Percentiles rank a stretch among this genome's conserved stretches.
Conservation (phyloP, 2,329 filamentous ascomycete genomes). For the Microcera coccophila region DNA sequence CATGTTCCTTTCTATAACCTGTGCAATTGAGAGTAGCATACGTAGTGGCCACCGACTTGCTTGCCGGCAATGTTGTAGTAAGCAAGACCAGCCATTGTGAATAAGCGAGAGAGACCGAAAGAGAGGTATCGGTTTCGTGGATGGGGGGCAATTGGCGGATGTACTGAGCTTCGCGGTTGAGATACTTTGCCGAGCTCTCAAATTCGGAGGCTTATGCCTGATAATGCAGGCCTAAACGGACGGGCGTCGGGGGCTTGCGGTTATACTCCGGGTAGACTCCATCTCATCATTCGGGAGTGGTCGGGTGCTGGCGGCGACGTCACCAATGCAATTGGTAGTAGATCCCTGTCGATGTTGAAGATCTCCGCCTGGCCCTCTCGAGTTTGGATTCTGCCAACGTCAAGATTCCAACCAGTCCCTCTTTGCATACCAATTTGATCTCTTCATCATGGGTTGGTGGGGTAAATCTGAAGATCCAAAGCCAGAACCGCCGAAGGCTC, state of each 20-base stretch:
- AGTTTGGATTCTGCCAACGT: background rate
- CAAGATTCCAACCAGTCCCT: background rate
- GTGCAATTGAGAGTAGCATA: conserved; percentile 37
- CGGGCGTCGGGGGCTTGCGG: conserved; percentile 16
- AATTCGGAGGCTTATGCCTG: conserved; percentile 30
- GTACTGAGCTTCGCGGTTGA: conserved; percentile 23
- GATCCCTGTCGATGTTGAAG: conserved; percentile 17
- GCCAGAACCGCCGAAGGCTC: conserved; percentile 26
- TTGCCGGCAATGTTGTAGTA: conserved; percentile 55
- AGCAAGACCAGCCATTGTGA: conserved; percentile 38
- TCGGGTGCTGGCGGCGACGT: conserved; percentile 24
- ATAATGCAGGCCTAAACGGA: conserved; percentile 30
- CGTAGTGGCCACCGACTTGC: conserved; percentile 59
- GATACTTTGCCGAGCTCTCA: conserved; percentile 29
- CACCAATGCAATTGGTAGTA: conserved; percentile 15
- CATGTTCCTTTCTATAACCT: conserved; percentile 4
- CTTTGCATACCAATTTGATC: background rate
- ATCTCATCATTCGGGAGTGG: conserved; percentile 17
- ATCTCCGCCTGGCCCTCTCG: conserved; percentile 9
- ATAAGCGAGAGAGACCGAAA: conserved; percentile 18
- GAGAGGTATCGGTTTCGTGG: conserved; percentile 28
- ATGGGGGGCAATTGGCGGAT: conserved; percentile 28
- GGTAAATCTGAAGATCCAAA: conserved; percentile 36
- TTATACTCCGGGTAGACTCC: conserved; percentile 27
- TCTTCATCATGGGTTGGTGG: conserved; percentile 40